phyloP scores from a whole-genome alignment of 768 basidiomycete genomes.

The Rossbeevera mucosa region DNA sequence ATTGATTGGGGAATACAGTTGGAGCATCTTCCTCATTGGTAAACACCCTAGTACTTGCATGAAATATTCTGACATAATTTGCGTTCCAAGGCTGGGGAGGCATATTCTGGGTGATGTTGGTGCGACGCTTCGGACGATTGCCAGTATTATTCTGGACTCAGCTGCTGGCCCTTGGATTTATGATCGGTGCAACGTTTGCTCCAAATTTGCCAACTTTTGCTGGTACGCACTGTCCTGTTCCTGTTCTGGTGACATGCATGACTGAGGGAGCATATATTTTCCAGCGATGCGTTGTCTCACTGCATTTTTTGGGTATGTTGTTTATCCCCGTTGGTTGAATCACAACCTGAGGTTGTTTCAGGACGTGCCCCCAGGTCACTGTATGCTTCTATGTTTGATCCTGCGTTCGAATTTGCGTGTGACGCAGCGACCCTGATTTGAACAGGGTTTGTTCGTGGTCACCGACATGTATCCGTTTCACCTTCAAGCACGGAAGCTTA shows the following conservation, averaged over 20 bases:
- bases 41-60: neutral
- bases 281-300: constrained; percentile 32
- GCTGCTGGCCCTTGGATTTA: constrained; percentile 42
- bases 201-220: constrained; percentile 45
- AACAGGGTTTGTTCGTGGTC: constrained; percentile 41
- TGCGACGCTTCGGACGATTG: constrained; percentile 28
- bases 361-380: constrained; percentile 50
- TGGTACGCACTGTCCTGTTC: constrained; percentile 24
- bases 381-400: constrained; percentile 22
- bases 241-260: neutral
- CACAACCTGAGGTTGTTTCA: neutral
- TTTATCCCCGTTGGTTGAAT: neutral
- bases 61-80: constrained; percentile 6
- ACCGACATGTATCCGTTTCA: constrained; percentile 54
- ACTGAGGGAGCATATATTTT: neutral
- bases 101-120: constrained; percentile 26
- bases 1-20: constrained; percentile 21
- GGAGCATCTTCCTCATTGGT: constrained; percentile 50
- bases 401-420: neutral
- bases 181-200: constrained; percentile 49
- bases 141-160: constrained; percentile 32
- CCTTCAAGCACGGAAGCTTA: constrained; percentile 47
- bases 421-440: neutral
- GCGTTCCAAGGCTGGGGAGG: constrained; percentile 27
- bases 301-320: constrained; percentile 28